Percentiles rank a stretch among this genome's conserved stretches.
Conservation (phyloP, 2,329 filamentous ascomycete species). For the Penicillium aurantiogriseum region DNA sequence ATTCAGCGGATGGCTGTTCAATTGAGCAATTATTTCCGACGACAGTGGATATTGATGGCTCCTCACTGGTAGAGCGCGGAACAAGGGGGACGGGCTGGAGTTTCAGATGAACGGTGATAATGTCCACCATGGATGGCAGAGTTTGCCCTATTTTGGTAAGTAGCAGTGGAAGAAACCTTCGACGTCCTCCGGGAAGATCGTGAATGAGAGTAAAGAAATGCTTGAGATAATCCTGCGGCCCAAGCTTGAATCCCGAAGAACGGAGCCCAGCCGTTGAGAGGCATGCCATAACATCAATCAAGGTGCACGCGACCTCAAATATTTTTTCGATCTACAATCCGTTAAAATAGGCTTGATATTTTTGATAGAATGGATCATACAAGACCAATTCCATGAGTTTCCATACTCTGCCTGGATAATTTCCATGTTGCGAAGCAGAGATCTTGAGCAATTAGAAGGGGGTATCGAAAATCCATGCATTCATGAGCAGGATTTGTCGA, state of each 20-base stretch:
- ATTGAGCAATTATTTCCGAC: not conserved
- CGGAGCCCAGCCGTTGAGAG: conserved; percentile 60
- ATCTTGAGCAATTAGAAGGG: conserved; percentile 62
- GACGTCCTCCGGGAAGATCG: conserved; percentile 69
- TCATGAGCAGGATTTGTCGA: conserved; percentile 59
- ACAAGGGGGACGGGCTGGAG: conserved; percentile 5
- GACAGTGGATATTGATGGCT: not conserved
- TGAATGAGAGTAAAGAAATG: conserved; percentile 67
- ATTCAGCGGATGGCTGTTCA: not conserved
- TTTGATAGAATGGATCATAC: conserved; percentile 42
- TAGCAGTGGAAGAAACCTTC: conserved; percentile 74
- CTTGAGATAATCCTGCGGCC: conserved; percentile 71
- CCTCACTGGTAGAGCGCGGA: not conserved
- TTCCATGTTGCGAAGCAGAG: conserved; percentile 65
- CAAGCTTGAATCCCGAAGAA: conserved; percentile 61
- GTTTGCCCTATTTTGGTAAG: conserved; percentile 73
- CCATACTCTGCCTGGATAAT: conserved; percentile 70
- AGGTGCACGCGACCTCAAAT: conserved; percentile 70
- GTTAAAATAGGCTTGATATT: not conserved
- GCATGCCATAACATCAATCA: conserved; percentile 70
- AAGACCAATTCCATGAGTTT: conserved; percentile 70
- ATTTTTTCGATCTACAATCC: conserved; percentile 68
- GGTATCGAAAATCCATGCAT: conserved; percentile 62
- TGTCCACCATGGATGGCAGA: conserved; percentile 49
- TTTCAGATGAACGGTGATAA: conserved; percentile 22